Evolutionary conservation across 1,284 basidiomycete genomes (phyloP).

Genomic region (Schizopora paradoxa): DNA sequence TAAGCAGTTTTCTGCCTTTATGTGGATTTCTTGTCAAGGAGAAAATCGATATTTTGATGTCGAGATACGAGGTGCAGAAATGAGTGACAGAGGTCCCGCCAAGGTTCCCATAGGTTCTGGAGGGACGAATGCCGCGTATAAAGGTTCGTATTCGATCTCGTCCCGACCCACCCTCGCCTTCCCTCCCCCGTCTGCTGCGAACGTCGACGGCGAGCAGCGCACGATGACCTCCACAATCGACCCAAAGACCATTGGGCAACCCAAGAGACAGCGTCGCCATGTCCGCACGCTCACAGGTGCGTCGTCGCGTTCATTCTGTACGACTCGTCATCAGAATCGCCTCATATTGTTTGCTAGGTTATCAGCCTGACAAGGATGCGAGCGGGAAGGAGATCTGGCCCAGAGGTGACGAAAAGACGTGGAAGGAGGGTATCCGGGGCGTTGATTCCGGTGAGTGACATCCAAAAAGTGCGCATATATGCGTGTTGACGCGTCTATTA

Average conservation of each 20-base stretch:
- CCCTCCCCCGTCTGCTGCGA: too few species aligned
- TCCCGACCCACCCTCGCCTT: too few species aligned
- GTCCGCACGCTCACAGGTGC: constrained; percentile 69
- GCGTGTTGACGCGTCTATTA: constrained; percentile 7
- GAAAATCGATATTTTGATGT: too few species aligned
- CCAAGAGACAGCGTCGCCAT: constrained; percentile 52
- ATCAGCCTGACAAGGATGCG: constrained; percentile 68
- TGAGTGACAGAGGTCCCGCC: too few species aligned
- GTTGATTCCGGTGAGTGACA: constrained; percentile 49
- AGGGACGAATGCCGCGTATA: too few species aligned
- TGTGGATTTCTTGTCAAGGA: too few species aligned
- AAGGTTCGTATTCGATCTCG: too few species aligned
- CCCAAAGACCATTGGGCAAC: constrained; percentile 57
- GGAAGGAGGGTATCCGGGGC: constrained; percentile 64
- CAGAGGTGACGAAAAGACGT: constrained; percentile 72
- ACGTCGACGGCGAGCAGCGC: not conserved
- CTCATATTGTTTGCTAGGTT: constrained; percentile 42
- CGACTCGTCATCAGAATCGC: constrained; percentile 5
- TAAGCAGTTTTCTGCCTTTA: too few species aligned
- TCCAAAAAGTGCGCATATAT: constrained; percentile 10
- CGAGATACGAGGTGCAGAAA: too few species aligned
- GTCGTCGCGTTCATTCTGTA: constrained; percentile 12
- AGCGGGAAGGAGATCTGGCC: constrained; percentile 81
- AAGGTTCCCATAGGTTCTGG: too few species aligned
- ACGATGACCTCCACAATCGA: constrained; percentile 58